These are phyloP conservation scores for Cyberlindnera xishuangbannaensis DNA, from an alignment of 805 yeast genomes.

Conservation along the genomic window DNA sequence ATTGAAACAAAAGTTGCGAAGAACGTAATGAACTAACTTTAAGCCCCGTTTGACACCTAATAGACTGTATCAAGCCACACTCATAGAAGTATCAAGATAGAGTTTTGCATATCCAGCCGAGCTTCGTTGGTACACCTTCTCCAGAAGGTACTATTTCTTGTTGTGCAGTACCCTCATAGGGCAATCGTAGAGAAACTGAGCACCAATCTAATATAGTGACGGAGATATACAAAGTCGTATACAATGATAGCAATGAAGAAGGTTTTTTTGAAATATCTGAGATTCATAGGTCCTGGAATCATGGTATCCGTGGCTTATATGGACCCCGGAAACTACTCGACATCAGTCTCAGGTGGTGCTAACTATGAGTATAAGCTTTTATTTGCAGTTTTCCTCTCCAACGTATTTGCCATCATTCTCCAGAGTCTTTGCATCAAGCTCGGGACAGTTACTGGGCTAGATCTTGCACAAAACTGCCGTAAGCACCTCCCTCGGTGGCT, in stretches of 20 bases:
- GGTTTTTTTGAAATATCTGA: slow-evolving; percentile 37
- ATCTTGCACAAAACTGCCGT: slow-evolving; percentile 73
- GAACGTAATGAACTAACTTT: no score
- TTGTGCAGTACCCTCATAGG: no score
- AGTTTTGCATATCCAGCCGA: no score
- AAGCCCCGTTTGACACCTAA: no score
- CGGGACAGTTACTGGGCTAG: slow-evolving; percentile 76
- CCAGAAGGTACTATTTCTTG: no score
- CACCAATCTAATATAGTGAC: no score
- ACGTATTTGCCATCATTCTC: slow-evolving; percentile 64
- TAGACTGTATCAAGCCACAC: no score
- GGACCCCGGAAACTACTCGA: slow-evolving; percentile 84
- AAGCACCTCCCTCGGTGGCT: slow-evolving; percentile 56
- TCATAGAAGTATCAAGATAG: no score
- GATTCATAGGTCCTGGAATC: slow-evolving; percentile 75
- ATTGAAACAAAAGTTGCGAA: no score
- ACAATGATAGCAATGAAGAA: background rate
- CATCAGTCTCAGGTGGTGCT: slow-evolving; percentile 78
- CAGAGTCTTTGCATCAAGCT: slow-evolving; percentile 69
- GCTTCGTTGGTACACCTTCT: no score
- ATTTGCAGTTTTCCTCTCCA: slow-evolving; percentile 60
- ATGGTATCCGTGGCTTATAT: slow-evolving; percentile 77
- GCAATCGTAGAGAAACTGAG: no score
- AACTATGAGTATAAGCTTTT: slow-evolving; percentile 62
- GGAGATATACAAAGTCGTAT: background rate